phyloP scores from a whole-genome alignment of 768 basidiomycete species.

The Tricholoma matsutake region DNA sequence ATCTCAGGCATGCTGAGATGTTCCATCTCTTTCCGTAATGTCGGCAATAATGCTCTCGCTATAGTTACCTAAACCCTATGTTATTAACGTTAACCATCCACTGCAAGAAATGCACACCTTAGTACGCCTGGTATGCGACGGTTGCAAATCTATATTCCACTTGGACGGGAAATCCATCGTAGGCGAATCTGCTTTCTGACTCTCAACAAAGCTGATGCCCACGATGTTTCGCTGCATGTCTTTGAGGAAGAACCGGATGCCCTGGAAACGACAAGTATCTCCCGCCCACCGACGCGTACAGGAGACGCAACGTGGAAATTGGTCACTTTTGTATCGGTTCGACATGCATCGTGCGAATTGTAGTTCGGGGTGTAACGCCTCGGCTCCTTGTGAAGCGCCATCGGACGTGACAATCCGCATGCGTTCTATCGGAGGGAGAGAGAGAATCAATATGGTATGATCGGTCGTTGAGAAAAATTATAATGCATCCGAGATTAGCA shows the following conservation, averaged over 20 bases:
- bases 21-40: conserved; percentile 58
- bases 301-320: conserved; percentile 77
- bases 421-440: conserved; percentile 10
- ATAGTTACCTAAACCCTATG: conserved; percentile 51
- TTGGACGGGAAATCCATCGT: conserved; percentile 59
- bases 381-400: conserved; percentile 26
- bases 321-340: conserved; percentile 66
- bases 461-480: neutral
- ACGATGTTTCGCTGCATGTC: conserved; percentile 55
- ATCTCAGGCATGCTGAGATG: conserved; percentile 58
- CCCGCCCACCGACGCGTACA: conserved; percentile 87
- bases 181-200: conserved; percentile 53
- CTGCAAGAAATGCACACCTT: conserved; percentile 44
- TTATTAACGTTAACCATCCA: neutral
- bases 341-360: conserved; percentile 87
- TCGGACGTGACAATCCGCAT: conserved; percentile 31
- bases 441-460: neutral
- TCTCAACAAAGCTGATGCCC: conserved; percentile 69
- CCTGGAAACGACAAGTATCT: conserved; percentile 84
- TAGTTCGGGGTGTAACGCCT: conserved; percentile 56
- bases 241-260: conserved; percentile 76
- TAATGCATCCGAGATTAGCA: neutral
- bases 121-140: conserved; percentile 48
- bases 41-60: conserved; percentile 64
- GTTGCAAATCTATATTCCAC: conserved; percentile 63